Evolutionary conservation across 2,329 filamentous ascomycete species (phyloP), one percentile per base, ranked within the genome.

Genomic region (Penicillium palitans): DNA sequence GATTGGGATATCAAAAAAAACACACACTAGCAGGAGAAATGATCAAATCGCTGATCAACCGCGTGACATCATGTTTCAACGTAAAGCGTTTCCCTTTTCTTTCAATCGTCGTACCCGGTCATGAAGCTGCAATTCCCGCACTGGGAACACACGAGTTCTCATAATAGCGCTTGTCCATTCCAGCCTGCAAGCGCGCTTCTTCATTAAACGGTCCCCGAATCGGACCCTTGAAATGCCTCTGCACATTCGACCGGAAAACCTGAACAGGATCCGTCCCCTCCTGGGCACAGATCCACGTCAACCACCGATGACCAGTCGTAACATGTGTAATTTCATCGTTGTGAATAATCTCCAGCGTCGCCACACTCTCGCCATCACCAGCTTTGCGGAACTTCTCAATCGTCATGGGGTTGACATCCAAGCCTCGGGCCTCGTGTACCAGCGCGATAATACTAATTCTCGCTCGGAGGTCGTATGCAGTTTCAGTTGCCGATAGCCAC

Each of bases 291-390:
- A 80, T 80, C 79, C 79, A 80, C 2, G 71, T 76, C 40, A 80
- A 57, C 79, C 79, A 80, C 35, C 78, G 66, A 58, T 80, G 78
- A 5, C 78, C 79, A 5, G 78, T 80, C 0, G 79, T 80, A 21
- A 80, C 78, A 60, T 80, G 79, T 0, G 79, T 80, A 42, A 80
- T 80, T 62, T 80, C 79, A 45, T 80, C 79, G 50, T 79, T 79
- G 52, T 80, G 79, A 33, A 80, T 80, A 24, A 80, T 68, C 37
- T 75, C 74, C 54, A 80, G 60, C 3, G 69, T 68, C 10, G 75
- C 69, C 15, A 79, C 78, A 50, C 78, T 80, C 47, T 80, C 77
- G 9, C 37, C 41, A 42, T 80, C 79, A 2, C 66, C 65, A 0
- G 76, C 74, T 42, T 69, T 72, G 50, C 76, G 78, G 62, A 80